Conservation (phyloP, 1,139 yeast species). For the Saccharomycopsis hybrid region DNA sequence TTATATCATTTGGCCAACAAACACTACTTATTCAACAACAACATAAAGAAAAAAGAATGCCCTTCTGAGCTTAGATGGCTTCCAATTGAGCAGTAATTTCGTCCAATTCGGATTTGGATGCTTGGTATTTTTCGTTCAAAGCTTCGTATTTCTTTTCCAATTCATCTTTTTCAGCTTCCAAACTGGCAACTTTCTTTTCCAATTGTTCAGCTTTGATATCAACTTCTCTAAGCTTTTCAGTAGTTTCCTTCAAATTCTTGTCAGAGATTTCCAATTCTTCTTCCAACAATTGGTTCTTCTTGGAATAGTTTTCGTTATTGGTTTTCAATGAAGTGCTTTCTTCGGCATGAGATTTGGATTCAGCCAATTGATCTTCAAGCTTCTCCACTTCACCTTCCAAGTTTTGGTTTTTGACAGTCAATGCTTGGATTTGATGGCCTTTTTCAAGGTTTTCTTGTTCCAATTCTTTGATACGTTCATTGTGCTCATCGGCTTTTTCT, state of each 20-base stretch:
- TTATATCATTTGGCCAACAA: no score
- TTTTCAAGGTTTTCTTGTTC: slow-evolving; percentile 89
- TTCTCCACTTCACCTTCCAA: slow-evolving; percentile 90
- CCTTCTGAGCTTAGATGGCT: slow-evolving; percentile 46
- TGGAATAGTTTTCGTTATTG: slow-evolving; percentile 83
- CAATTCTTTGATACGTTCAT: slow-evolving; percentile 73
- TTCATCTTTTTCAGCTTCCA: slow-evolving; percentile 88
- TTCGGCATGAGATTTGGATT: slow-evolving; percentile 84
- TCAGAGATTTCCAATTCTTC: slow-evolving; percentile 93
- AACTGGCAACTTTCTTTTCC: slow-evolving; percentile 88
- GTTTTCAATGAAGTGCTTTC: slow-evolving; percentile 88
- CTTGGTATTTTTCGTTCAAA: slow-evolving; percentile 68
- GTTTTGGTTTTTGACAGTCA: slow-evolving; percentile 85
- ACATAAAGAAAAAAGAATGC: background rate
- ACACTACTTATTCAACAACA: no score
- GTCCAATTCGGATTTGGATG: slow-evolving; percentile 81
- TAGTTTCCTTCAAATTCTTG: slow-evolving; percentile 85
- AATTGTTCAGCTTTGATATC: slow-evolving; percentile 96
- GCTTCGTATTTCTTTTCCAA: slow-evolving; percentile 92
- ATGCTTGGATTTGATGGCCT: slow-evolving; percentile 91
- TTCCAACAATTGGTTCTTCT: slow-evolving; percentile 89
- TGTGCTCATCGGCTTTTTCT: slow-evolving; percentile 87
- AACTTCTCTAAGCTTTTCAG: slow-evolving; percentile 89
- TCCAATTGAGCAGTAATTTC: slow-evolving; percentile 94
- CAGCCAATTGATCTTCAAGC: slow-evolving; percentile 72